Evolutionary conservation across 2,329 filamentous ascomycete species (phyloP).

Genomic region (Aureobasidium lini): DNA sequence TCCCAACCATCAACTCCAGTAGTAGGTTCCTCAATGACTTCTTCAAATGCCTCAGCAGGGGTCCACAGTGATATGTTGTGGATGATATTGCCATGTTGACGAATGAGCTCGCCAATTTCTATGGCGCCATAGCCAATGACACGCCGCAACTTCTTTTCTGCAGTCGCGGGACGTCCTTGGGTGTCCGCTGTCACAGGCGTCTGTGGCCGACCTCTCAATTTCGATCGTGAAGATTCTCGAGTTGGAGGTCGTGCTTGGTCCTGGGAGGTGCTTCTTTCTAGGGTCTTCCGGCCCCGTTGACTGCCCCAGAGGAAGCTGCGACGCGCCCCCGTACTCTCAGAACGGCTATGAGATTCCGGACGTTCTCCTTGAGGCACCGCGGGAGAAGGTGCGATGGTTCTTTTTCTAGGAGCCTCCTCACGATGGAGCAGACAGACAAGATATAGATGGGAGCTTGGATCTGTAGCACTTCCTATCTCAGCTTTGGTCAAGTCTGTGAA

Average conservation of each 20-base stretch:
- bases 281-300: slow-evolving; percentile 45
- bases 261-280: not conserved
- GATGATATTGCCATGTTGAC: slow-evolving; percentile 2
- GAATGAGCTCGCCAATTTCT: slow-evolving; percentile 59
- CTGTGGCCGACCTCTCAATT: slow-evolving; percentile 12
- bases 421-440: slow-evolving; percentile 74
- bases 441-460: slow-evolving; percentile 66
- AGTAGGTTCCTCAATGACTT: not conserved
- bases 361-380: not conserved
- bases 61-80: slow-evolving; percentile 14
- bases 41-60: slow-evolving; percentile 12
- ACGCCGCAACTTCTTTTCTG: slow-evolving; percentile 50
- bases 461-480: slow-evolving; percentile 59
- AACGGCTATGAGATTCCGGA: not conserved
- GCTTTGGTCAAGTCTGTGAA: slow-evolving; percentile 78
- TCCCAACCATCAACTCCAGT: slow-evolving; percentile 58
- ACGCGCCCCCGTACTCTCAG: slow-evolving; percentile 27
- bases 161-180: not conserved
- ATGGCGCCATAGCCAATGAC: slow-evolving; percentile 71
- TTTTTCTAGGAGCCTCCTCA: slow-evolving; percentile 35
- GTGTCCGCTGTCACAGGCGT: not conserved
- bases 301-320: slow-evolving; percentile 58
- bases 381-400: not conserved
- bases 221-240: slow-evolving; percentile 7
- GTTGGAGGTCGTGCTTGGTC: slow-evolving; percentile 5